Conservation (phyloP, 2,329 filamentous ascomycete genomes). For the Penicillium sp. region DNA sequence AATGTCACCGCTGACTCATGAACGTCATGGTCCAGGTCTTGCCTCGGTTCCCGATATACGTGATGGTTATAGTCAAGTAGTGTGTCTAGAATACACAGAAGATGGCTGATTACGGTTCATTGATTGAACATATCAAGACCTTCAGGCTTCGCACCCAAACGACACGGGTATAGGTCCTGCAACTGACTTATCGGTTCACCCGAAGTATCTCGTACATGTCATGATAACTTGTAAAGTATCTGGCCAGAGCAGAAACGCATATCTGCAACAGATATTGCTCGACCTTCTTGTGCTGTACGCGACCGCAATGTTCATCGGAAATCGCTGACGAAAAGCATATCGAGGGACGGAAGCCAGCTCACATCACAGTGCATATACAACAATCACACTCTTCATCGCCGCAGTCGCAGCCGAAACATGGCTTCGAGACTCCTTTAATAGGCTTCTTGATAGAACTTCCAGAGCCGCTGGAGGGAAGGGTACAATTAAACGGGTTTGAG, state of each 20-base stretch:
- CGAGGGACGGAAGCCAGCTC: slow-evolving; percentile 7
- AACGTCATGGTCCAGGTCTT: no score
- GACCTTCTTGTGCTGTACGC: no score
- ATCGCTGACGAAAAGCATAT: background rate
- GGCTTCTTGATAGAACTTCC: slow-evolving; percentile 38
- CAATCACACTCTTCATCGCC: slow-evolving; percentile 43
- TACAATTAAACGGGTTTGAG: slow-evolving; percentile 30
- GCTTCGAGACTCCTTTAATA: slow-evolving; percentile 39
- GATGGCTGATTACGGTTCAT: background rate
- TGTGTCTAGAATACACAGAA: no score
- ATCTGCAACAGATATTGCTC: no score
- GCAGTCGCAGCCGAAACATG: slow-evolving; percentile 43
- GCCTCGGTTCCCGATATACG: no score
- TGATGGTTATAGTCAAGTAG: no score
- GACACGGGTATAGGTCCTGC: background rate
- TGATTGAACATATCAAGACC: background rate
- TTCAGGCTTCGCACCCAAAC: background rate
- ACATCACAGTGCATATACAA: slow-evolving; percentile 43
- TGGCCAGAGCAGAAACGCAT: background rate
- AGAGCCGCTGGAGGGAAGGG: slow-evolving; percentile 35
- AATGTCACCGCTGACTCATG: background rate
- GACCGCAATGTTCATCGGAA: background rate
- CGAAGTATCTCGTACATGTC: no score
- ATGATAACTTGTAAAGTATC: background rate
- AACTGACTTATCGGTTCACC: no score